A percentile compares a stretch with the other conserved stretches of the same genome.
phyloP scores from a whole-genome alignment of 768 basidiomycete genomes.

The Termitomyces sp. region DNA sequence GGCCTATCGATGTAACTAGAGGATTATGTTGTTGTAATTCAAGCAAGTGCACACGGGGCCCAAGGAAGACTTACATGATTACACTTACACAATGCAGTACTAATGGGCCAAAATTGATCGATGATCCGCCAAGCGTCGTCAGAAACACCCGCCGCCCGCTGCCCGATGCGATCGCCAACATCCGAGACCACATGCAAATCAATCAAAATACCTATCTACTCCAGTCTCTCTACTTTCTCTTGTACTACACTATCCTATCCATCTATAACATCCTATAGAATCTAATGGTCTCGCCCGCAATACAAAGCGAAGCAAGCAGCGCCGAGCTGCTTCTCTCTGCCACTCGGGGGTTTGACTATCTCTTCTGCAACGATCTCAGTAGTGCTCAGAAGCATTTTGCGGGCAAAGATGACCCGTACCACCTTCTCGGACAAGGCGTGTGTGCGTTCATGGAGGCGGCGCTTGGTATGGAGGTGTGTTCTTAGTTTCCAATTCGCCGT shows the following conservation, averaged over 20 bases:
- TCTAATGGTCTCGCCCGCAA: neutral
- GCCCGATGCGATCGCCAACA: neutral
- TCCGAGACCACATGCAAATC: neutral
- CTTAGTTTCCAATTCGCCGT: neutral
- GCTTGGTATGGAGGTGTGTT: slow-evolving; percentile 70
- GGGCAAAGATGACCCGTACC: slow-evolving; percentile 58
- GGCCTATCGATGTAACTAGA: too few relatives aligned
- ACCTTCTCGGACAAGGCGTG: slow-evolving; percentile 66
- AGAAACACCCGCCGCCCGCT: neutral
- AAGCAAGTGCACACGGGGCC: too few relatives aligned
- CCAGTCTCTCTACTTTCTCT: neutral
- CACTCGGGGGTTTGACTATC: slow-evolving; percentile 54
- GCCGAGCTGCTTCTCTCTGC: slow-evolving; percentile 29
- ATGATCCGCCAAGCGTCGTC: neutral
- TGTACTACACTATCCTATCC: neutral
- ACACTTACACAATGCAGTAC: too few relatives aligned
- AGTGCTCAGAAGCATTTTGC: slow-evolving; percentile 48
- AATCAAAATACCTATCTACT: neutral
- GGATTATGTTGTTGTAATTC: too few relatives aligned
- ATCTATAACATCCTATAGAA: neutral
- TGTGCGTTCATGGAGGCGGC: slow-evolving; percentile 75
- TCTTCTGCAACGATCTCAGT: slow-evolving; percentile 65
- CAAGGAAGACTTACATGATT: too few relatives aligned
- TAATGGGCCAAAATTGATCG: too few relatives aligned
- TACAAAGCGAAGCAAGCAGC: slow-evolving; percentile 5